Conservation (phyloP, 306 rosid genomes). For the Vachellia collinsii region DNA sequence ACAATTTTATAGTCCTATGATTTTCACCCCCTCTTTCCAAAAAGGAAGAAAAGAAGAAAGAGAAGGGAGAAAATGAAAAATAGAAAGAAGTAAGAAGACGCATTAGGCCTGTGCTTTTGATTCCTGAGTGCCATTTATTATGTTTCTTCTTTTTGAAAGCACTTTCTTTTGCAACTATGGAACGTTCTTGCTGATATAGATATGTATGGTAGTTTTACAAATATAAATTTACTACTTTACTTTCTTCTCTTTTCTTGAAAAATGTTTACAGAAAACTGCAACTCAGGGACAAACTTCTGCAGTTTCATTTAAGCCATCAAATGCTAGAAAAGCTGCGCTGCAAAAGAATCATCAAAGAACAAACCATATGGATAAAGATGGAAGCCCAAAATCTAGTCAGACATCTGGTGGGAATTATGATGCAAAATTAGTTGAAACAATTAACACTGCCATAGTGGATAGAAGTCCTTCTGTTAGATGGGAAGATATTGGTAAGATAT, state of each 20-base stretch:
- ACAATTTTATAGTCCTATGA: background rate
- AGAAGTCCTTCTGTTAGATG: conserved; percentile 93
- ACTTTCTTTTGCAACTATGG: conserved; percentile 4
- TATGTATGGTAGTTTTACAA: conserved; percentile 15
- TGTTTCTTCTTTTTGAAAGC: background rate
- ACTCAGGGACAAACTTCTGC: conserved; percentile 54
- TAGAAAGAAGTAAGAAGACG: background rate
- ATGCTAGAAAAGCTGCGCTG: conserved; percentile 52
- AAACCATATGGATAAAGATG: conserved; percentile 56
- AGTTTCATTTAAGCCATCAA: conserved; percentile 45
- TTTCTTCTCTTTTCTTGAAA: conserved; percentile 24
- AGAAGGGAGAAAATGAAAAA: too few species aligned
- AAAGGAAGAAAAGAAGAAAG: background rate
- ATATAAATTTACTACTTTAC: conserved; percentile 14
- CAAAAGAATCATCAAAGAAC: conserved; percentile 47
- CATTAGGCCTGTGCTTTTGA: background rate
- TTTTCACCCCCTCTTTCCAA: background rate
- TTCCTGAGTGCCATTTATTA: background rate
- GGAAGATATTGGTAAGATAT: conserved; percentile 89
- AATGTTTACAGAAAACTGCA: conserved; percentile 56
- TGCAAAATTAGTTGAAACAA: conserved; percentile 83
- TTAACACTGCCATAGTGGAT: conserved; percentile 89
- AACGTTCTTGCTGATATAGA: conserved; percentile 16
- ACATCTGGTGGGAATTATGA: conserved; percentile 60
- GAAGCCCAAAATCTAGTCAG: conserved; percentile 59